phyloP scores from a whole-genome alignment of 768 basidiomycete genomes.

The Lactifluus echinatus region DNA sequence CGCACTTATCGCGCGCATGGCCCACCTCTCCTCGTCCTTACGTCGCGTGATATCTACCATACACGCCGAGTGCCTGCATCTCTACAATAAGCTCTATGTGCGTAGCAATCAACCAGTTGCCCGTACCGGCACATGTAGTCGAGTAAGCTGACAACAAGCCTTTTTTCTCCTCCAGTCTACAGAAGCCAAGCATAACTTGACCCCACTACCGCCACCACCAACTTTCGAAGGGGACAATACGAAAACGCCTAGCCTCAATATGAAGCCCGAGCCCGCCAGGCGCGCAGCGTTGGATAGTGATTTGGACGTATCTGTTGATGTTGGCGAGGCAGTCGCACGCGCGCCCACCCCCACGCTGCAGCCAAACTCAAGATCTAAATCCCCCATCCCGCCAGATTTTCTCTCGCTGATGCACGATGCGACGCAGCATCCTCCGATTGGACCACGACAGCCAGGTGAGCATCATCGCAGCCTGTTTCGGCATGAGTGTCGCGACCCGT shows the following conservation, averaged over 20 bases:
- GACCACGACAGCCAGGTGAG: background rate
- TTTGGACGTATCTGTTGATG: slow-evolving; percentile 5
- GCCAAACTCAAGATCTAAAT: background rate
- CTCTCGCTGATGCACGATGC: background rate
- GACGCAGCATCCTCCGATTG: background rate
- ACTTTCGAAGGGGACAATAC: background rate
- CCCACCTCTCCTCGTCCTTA: slow-evolving; percentile 6
- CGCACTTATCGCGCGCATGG: slow-evolving; percentile 53
- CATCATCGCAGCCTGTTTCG: too few species aligned
- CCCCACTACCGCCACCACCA: background rate
- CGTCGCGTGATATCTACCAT: background rate
- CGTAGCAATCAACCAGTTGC: background rate
- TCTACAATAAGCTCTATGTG: slow-evolving; percentile 9
- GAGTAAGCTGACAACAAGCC: background rate
- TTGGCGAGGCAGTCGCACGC: slow-evolving; percentile 7
- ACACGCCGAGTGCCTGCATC: slow-evolving; percentile 1
- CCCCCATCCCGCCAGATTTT: background rate
- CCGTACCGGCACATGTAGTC: background rate
- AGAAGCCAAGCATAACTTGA: background rate
- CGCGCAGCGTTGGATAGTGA: background rate
- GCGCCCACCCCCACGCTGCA: background rate
- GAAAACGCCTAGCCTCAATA: background rate
- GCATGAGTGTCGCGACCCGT: background rate
- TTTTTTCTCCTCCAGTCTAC: background rate
- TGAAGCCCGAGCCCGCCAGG: background rate